Conservation (phyloP, 148 eudicot species). For the Pharnaceum exiguum region DNA sequence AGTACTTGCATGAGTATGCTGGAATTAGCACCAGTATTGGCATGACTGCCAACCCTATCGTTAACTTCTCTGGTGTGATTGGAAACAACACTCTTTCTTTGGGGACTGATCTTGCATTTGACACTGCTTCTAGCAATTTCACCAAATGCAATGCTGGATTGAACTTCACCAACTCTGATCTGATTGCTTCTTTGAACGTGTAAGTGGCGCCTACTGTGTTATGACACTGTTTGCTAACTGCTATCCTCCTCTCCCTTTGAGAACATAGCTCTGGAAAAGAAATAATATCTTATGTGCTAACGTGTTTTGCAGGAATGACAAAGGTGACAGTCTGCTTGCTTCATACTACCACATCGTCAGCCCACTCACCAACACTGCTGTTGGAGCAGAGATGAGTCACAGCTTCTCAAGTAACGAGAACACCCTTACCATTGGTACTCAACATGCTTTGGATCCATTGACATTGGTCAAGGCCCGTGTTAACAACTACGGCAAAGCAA, state of each 20-base stretch:
- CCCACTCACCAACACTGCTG: conserved; percentile 69
- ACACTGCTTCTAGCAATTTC: conserved; percentile 73
- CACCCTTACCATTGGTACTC: conserved; percentile 67
- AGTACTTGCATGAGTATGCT: conserved; percentile 88
- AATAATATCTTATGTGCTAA: not conserved
- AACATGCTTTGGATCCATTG: conserved; percentile 60
- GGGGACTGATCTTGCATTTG: conserved; percentile 88
- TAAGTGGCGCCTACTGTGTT: conserved; percentile 36
- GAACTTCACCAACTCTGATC: conserved; percentile 61
- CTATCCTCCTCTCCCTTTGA: not conserved
- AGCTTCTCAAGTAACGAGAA: conserved; percentile 66
- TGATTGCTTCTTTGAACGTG: conserved; percentile 75
- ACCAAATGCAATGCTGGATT: conserved; percentile 81
- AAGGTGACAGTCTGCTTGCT: conserved; percentile 50
- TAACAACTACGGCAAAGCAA: conserved; percentile 64
- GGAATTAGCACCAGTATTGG: conserved; percentile 91
- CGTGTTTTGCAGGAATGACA: conserved; percentile 51
- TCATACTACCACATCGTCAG: conserved; percentile 71
- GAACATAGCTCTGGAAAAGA: not conserved
- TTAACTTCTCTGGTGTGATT: conserved; percentile 85
- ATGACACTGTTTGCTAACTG: not conserved
- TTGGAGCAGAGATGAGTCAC: conserved; percentile 73
- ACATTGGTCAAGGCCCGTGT: conserved; percentile 62
- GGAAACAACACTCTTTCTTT: conserved; percentile 54
- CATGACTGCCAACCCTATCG: conserved; percentile 74